A percentile compares a stretch with the other conserved stretches of the same genome.
These are phyloP conservation scores for Aureobasidium leucospermi DNA, from an alignment of 2,329 filamentous ascomycete species.

Conservation along the genomic window DNA sequence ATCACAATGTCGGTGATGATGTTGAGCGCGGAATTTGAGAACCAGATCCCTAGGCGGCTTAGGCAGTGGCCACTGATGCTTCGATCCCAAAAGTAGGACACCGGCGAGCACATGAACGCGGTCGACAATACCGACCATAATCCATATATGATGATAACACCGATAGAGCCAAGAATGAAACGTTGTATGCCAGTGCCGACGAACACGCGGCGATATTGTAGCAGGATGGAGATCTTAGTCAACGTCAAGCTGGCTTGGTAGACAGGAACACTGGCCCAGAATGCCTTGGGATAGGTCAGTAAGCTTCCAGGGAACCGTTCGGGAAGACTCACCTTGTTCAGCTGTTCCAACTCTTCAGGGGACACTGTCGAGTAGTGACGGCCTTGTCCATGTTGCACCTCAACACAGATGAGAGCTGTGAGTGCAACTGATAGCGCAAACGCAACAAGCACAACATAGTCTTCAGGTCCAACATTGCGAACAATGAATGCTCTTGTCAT, in stretches of 20 bases:
- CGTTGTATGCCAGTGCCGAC: conserved; percentile 32
- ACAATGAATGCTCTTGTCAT: conserved; percentile 14
- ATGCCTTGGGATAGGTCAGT: conserved; percentile 1
- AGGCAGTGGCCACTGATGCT: conserved; percentile 31
- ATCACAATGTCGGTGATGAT: conserved; percentile 30
- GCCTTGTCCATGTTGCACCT: conserved; percentile 14
- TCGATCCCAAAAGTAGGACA: conserved; percentile 36
- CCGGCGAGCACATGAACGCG: conserved; percentile 35
- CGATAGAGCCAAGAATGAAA: conserved; percentile 23
- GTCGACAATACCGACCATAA: conserved; percentile 27
- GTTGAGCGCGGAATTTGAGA: conserved; percentile 31
- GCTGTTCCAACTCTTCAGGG: neutral
- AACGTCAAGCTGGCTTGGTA: conserved; percentile 32
- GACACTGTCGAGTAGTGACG: conserved; percentile 3
- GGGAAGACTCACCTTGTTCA: conserved; percentile 8
- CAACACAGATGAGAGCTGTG: conserved; percentile 14
- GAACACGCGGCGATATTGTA: conserved; percentile 45
- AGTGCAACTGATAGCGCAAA: conserved; percentile 14
- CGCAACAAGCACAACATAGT: conserved; percentile 13
- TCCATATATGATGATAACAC: conserved; percentile 27
- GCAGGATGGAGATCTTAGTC: conserved; percentile 40
- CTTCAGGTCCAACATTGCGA: conserved; percentile 15
- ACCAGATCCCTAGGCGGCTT: conserved; percentile 35
- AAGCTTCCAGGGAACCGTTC: neutral
- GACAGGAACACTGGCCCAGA: conserved; percentile 30